Conservation (phyloP, 2,329 filamentous ascomycete genomes). For the Alternaria brassicae region DNA sequence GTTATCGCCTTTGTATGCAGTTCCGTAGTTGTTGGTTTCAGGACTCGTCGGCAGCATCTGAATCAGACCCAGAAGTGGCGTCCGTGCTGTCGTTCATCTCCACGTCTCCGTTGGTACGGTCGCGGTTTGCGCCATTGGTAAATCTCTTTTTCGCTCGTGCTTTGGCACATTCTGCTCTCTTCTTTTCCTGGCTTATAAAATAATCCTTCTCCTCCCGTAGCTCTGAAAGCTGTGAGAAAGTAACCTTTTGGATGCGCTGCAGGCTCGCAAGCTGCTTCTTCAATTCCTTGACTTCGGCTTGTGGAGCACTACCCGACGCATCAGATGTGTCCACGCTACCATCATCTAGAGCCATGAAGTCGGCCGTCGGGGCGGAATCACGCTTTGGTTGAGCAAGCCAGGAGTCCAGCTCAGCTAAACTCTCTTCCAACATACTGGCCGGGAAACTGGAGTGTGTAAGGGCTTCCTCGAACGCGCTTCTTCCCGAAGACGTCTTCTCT, state of each 20-base stretch:
- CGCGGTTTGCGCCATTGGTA: conserved; percentile 26
- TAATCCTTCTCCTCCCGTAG: conserved; percentile 53
- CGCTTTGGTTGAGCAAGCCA: conserved; percentile 36
- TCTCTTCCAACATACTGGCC: conserved; percentile 48
- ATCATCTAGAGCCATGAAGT: conserved; percentile 42
- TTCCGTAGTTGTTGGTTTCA: conserved; percentile 4
- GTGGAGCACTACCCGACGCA: conserved; percentile 11
- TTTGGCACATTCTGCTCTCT: conserved; percentile 33
- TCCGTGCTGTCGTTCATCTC: conserved; percentile 38
- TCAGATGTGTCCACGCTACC: conserved; percentile 6
- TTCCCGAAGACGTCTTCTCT: conserved; percentile 22
- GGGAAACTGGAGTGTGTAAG: conserved; percentile 55
- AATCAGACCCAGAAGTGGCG: conserved; percentile 29
- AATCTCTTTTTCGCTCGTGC: conserved; percentile 29
- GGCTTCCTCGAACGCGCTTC: conserved; percentile 49
- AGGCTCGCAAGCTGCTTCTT: conserved; percentile 53
- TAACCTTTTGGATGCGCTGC: conserved; percentile 55
- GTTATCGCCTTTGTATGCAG: neutral
- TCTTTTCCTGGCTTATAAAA: conserved; percentile 43
- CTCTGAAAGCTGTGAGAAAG: conserved; percentile 55
- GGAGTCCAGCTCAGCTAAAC: conserved; percentile 44
- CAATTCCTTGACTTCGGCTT: conserved; percentile 45
- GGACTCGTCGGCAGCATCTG: conserved; percentile 20
- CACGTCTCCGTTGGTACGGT: conserved; percentile 31
- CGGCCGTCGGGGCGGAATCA: conserved; percentile 30